phyloP scores from a whole-genome alignment of 2,329 filamentous ascomycete genomes.

The Gnomoniopsis smithogilvyi region DNA sequence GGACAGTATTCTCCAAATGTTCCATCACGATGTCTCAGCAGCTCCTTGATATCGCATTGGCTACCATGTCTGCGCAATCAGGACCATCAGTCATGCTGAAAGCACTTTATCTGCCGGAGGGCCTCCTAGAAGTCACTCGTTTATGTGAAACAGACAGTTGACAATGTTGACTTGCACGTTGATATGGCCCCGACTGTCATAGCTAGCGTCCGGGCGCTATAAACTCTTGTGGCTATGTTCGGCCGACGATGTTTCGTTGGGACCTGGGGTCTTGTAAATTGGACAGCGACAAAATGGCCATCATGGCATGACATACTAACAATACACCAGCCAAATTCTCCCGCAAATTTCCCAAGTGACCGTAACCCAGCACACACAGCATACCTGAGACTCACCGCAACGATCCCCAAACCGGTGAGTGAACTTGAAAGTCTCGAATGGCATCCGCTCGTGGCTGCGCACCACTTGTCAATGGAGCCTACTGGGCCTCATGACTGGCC shows the following conservation, averaged over 20 bases:
- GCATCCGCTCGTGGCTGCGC: neutral
- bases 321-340: neutral
- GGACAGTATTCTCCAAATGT: neutral
- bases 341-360: neutral
- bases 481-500: constrained; percentile 1
- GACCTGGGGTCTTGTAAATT: too few species aligned
- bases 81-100: neutral
- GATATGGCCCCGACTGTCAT: neutral
- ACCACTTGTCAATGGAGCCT: neutral
- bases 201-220: neutral
- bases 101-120: constrained; percentile 3
- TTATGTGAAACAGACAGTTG: constrained; percentile 6
- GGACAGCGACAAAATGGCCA: too few species aligned
- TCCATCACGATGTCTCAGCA: neutral
- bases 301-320: too few species aligned
- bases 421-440: neutral
- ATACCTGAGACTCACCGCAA: constrained; percentile 11
- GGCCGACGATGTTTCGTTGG: neutral
- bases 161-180: neutral
- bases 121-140: neutral
- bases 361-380: neutral
- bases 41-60: neutral
- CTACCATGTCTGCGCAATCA: neutral
- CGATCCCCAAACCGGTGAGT: neutral
- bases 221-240: neutral